Percentiles rank a stretch among this genome's conserved stretches.
These are phyloP conservation scores for Actinomortierella ambigua DNA, from an alignment of 371 early-diverging fungal genomes.

Conservation along the genomic window DNA sequence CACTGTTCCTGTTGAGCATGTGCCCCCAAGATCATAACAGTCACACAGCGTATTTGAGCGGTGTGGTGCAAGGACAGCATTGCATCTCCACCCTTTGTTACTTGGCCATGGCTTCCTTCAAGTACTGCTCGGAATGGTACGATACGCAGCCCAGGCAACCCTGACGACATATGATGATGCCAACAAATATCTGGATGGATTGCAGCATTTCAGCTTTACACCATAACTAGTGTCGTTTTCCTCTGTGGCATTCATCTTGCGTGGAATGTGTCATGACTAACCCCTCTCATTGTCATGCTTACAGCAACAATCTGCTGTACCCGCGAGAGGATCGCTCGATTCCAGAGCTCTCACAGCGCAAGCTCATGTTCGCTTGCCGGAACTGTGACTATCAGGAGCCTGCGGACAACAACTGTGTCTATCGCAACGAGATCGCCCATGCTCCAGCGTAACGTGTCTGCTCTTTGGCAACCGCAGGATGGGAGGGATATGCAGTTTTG, in stretches of 20 bases:
- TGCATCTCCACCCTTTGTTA: neutral
- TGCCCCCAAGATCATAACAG: no score
- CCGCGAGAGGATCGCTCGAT: constrained; percentile 86
- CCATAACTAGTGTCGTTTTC: neutral
- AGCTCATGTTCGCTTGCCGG: constrained; percentile 90
- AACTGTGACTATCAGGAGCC: constrained; percentile 92
- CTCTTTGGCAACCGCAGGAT: neutral
- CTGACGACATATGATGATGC: neutral
- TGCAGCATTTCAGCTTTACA: neutral
- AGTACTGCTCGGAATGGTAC: constrained; percentile 79
- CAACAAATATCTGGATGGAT: neutral
- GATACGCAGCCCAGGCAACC: neutral
- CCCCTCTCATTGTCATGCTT: neutral
- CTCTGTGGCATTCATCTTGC: neutral
- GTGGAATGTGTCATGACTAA: neutral
- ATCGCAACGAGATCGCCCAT: constrained; percentile 83
- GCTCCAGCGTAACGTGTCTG: constrained; percentile 68
- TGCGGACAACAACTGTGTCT: constrained; percentile 84
- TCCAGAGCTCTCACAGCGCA: constrained; percentile 47
- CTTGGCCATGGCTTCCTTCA: constrained; percentile 66
- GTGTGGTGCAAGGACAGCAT: no score
- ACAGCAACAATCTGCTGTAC: constrained; percentile 94
- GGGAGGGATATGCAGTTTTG: neutral
- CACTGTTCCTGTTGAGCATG: no score
- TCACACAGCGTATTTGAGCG: no score